These are phyloP conservation scores for Saccharomyces hybrid DNA, from an alignment of 1,139 yeast species.

Conservation along the genomic window DNA sequence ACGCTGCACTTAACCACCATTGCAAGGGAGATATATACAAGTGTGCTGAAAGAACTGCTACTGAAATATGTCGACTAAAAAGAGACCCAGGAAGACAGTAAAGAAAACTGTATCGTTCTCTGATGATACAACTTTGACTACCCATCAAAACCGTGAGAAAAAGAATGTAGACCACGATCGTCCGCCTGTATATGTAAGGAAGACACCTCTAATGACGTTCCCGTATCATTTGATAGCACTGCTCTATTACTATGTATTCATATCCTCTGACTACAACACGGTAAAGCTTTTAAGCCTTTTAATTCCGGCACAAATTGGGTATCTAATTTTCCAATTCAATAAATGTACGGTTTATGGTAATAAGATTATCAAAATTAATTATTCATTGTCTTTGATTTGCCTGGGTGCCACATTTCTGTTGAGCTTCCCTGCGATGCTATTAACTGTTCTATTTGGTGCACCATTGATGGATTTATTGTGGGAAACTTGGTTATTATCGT, in stretches of 20 bases:
- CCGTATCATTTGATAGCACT: constrained; percentile 47
- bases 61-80: constrained; percentile 19
- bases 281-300: constrained; percentile 17
- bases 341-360: constrained; percentile 30
- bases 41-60: background rate
- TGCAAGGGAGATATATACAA: background rate
- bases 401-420: constrained; percentile 36
- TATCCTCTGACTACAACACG: constrained; percentile 33
- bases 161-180: constrained; percentile 25
- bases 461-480: constrained; percentile 52
- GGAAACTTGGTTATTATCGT: constrained; percentile 59
- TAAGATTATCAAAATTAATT: constrained; percentile 31
- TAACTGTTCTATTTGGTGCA: constrained; percentile 74
- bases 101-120: constrained; percentile 37
- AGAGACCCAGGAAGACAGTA: constrained; percentile 13
- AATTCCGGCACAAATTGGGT: constrained; percentile 27
- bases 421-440: constrained; percentile 45
- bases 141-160: constrained; percentile 18
- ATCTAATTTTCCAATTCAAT: constrained; percentile 27
- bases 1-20: background rate
- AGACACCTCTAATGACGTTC: constrained; percentile 29
- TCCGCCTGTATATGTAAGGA: constrained; percentile 31
- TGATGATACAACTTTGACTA: constrained; percentile 30
- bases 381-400: constrained; percentile 36
- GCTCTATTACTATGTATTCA: constrained; percentile 36